Evolutionary conservation across 2,329 filamentous ascomycete genomes (phyloP), one percentile per base, ranked within the genome.

Genomic region (Beauveria brongniartii): DNA sequence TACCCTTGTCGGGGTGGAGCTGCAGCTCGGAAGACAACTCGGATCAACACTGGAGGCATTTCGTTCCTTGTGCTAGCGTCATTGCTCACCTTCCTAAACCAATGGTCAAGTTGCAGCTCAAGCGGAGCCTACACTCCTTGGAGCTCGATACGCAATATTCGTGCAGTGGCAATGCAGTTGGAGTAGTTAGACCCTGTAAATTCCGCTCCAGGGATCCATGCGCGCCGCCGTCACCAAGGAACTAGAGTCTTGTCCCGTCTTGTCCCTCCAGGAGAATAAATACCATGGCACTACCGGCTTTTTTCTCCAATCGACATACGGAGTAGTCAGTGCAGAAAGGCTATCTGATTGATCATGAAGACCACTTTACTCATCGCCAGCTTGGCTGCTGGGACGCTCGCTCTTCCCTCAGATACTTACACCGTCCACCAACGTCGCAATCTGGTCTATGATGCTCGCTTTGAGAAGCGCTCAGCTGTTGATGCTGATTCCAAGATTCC

Each of bases 401-500:
- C 64, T 14, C 28, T 62, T 14, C 63, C 67, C 20, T 63, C 63
- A 8, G 52, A 52, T 14, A 63, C 59, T 5, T 68, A 73, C 61
- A 65, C 73, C 22, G 63, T 74, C 48, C 73, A 75, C 61, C 71
- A 74, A 62, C 66, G 68, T 52, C 68, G 69, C n/a, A 62, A 67
- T 16, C 61, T 61, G 2, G 34, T 47, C 9, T 24, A 28, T 22
- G 59, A 48, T 18, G 58, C 64, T 20, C 66, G 64, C 43, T 74
- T 70, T 68, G 62, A 62, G 14, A 70, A 67, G 63, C 62, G 67
- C 6, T 55, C 63, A 10, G 61, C 68, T 22, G 62, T 67, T 7
- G 51, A 62, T 40, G 55, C 60, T 14, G 54, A 56, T 16, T 59
- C 64, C 46, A 62, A 62, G n/a, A 62, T 77, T 9, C 73, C 74